Evolutionary conservation across 2,329 filamentous ascomycete species (phyloP).

Genomic region (Periconia sp.): DNA sequence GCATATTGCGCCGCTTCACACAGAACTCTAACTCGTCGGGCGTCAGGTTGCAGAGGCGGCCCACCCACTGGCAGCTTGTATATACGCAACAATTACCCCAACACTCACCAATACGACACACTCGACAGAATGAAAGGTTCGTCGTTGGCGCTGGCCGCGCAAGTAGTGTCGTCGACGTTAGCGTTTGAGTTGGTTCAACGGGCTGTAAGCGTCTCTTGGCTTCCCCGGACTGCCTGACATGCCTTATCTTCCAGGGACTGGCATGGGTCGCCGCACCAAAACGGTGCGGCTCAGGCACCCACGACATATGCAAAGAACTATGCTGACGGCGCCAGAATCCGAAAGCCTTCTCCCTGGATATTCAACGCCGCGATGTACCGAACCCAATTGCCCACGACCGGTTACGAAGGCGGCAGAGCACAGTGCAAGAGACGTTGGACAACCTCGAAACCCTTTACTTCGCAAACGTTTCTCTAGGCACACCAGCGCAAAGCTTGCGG

Average conservation of each 20-base stretch:
- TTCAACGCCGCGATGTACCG: constrained; percentile 54
- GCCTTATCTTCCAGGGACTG: constrained; percentile 14
- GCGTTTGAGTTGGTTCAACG: constrained; percentile 38
- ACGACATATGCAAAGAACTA: not conserved
- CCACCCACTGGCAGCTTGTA: constrained; percentile 12
- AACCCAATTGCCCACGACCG: constrained; percentile 56
- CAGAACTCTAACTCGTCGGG: constrained; percentile 17
- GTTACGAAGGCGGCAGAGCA: constrained; percentile 47
- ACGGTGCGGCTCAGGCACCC: not conserved
- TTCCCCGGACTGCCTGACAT: constrained; percentile 13
- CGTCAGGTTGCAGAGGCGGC: constrained; percentile 14
- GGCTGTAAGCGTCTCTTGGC: constrained; percentile 42
- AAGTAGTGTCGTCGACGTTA: constrained; percentile 33
- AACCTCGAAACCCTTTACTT: constrained; percentile 67
- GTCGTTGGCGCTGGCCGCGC: constrained; percentile 30
- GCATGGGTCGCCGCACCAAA: too few species aligned
- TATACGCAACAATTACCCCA: constrained; percentile 8
- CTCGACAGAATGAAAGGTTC: constrained; percentile 38
- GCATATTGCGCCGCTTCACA: not conserved
- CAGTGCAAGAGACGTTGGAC: constrained; percentile 56
- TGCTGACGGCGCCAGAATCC: constrained; percentile 44
- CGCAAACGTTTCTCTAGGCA: constrained; percentile 64
- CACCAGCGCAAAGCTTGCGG: constrained; percentile 60
- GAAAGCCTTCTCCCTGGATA: constrained; percentile 57
- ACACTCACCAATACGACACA: constrained; percentile 2